Evolutionary conservation across 768 basidiomycete genomes (phyloP).

Genomic region (Boletus barrowsii): DNA sequence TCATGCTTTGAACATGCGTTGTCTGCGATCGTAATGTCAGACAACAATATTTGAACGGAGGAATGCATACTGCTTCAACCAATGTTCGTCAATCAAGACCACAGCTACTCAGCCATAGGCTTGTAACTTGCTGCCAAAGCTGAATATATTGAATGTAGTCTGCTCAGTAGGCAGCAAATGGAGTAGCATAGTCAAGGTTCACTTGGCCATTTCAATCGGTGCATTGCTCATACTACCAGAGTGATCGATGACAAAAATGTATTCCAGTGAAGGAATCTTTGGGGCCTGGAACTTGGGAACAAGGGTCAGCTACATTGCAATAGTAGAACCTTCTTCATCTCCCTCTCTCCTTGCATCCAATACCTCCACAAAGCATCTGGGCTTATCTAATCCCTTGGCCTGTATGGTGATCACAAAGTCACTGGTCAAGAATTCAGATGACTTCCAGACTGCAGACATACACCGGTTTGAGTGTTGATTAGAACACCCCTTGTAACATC

Average conservation of each 20-base stretch:
- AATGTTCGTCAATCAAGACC: slow-evolving; percentile 33
- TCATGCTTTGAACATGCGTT: slow-evolving; percentile 37
- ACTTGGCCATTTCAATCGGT: slow-evolving; percentile 47
- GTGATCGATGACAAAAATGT: slow-evolving; percentile 58
- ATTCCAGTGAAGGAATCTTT: slow-evolving; percentile 47
- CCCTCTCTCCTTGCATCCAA: slow-evolving; percentile 15
- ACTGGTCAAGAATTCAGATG: slow-evolving; percentile 39
- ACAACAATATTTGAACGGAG: background rate
- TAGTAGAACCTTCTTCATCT: slow-evolving; percentile 20
- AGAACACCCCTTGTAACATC: slow-evolving; percentile 33
- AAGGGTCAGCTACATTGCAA: slow-evolving; percentile 54
- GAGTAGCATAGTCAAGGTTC: slow-evolving; percentile 45
- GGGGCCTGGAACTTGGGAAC: slow-evolving; percentile 50
- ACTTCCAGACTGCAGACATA: slow-evolving; percentile 38
- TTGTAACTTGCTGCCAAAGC: slow-evolving; percentile 39
- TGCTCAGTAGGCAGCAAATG: slow-evolving; percentile 42
- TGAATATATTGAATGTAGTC: slow-evolving; percentile 56
- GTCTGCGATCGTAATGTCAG: slow-evolving; percentile 33
- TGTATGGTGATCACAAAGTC: slow-evolving; percentile 53
- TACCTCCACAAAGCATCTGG: slow-evolving; percentile 55
- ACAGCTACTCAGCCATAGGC: slow-evolving; percentile 38
- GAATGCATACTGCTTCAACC: slow-evolving; percentile 33
- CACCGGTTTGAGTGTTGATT: slow-evolving; percentile 39
- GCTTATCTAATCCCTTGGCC: slow-evolving; percentile 48
- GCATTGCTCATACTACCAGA: slow-evolving; percentile 49